Percentiles rank a stretch among this genome's conserved stretches.
Conservation (phyloP, 441 rosid species). For the Lepidium campestre region DNA sequence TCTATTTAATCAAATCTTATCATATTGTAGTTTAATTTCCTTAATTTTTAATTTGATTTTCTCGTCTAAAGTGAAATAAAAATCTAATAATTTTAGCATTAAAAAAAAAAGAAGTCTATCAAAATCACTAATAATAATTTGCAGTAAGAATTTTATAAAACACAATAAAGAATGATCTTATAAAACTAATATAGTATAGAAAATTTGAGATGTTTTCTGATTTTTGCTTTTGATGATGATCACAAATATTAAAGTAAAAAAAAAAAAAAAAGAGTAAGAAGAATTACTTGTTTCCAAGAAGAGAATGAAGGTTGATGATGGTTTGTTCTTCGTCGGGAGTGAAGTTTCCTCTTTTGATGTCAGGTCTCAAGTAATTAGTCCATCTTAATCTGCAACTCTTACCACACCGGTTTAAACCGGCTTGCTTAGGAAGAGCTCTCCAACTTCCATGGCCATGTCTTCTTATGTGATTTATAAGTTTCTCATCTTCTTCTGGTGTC, state of each 20-base stretch:
- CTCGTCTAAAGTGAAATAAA: not conserved
- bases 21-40: not conserved
- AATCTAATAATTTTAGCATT: not conserved
- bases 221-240: not conserved
- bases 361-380: conserved; percentile 48
- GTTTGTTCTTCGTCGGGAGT: conserved; percentile 42
- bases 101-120: not conserved
- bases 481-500: conserved; percentile 45
- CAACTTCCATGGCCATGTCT: conserved; percentile 47
- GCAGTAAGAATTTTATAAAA: not conserved
- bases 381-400: conserved; percentile 46
- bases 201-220: not conserved
- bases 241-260: not conserved
- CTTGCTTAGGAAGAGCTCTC: conserved; percentile 44
- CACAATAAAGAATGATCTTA: not conserved
- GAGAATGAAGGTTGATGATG: conserved; percentile 41
- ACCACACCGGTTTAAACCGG: conserved; percentile 46
- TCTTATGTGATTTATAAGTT: conserved; percentile 31
- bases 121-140: not conserved
- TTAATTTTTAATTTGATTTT: not conserved
- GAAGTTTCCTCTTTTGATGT: conserved; percentile 45
- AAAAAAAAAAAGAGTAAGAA: not conserved
- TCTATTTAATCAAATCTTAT: too few species aligned
- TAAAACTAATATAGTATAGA: not conserved
- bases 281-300: conserved; percentile 46